Conservation (phyloP, 2,329 filamentous ascomycete genomes). For the Pseudogymnoascus sp. region DNA sequence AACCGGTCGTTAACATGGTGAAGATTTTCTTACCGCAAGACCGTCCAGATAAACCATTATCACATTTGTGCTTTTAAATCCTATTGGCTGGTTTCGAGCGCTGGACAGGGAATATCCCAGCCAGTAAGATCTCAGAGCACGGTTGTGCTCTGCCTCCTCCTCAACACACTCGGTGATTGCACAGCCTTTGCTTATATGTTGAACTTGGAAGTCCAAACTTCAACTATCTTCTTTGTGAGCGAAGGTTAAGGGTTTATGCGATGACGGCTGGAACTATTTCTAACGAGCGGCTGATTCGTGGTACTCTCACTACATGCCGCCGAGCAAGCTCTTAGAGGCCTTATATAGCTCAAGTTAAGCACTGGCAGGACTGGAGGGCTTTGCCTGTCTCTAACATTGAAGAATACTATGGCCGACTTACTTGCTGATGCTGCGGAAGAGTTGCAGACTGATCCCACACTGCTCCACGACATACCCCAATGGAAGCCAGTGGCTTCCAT, state of each 20-base stretch:
- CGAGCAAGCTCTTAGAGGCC: neutral
- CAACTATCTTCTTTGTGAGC: neutral
- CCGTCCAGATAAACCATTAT: neutral
- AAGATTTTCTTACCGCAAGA: neutral
- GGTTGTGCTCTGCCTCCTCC: neutral
- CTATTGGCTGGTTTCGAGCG: neutral
- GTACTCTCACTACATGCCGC: neutral
- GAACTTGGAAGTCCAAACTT: neutral
- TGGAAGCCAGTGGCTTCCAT: too few relatives aligned
- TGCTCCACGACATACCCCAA: constrained; percentile 18
- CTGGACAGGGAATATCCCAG: neutral
- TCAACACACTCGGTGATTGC: neutral
- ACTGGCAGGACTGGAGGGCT: neutral
- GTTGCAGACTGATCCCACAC: neutral
- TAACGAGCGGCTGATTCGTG: neutral
- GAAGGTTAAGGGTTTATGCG: neutral
- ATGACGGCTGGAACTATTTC: neutral
- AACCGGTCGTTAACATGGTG: neutral
- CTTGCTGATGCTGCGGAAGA: neutral
- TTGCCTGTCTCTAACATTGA: neutral
- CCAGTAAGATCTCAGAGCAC: neutral
- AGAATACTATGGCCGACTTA: neutral
- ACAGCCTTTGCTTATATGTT: neutral
- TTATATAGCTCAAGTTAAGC: neutral
- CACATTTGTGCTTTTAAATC: neutral